These are phyloP conservation scores for Dispira simplex DNA, from an alignment of 192 early-diverging fungal species.

Conservation along the genomic window DNA sequence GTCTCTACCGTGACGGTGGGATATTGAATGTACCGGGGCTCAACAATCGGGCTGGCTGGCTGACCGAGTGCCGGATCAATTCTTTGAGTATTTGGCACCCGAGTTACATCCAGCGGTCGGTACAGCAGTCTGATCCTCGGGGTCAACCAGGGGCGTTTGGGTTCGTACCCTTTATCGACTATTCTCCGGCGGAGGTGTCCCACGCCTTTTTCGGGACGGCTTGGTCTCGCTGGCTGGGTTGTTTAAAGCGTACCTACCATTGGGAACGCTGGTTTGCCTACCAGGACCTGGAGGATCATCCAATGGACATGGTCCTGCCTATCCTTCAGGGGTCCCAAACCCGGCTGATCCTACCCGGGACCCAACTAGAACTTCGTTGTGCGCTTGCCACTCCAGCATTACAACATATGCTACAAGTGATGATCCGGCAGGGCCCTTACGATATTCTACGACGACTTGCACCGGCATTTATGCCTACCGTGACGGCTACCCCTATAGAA, in stretches of 20 bases:
- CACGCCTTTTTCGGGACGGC: constrained; percentile 19
- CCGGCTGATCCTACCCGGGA: neutral
- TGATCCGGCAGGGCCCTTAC: constrained; percentile 12
- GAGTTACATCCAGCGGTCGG: constrained; percentile 33
- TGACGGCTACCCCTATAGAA: constrained; percentile 42
- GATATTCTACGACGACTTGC: neutral
- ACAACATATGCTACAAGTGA: constrained; percentile 11
- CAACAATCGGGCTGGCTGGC: constrained; percentile 24
- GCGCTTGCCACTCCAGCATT: neutral
- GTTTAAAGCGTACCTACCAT: neutral
- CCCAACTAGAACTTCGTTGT: neutral
- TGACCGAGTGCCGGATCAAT: constrained; percentile 25
- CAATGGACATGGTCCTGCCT: constrained; percentile 15
- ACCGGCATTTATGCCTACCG: constrained; percentile 35
- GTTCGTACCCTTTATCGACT: constrained; percentile 37
- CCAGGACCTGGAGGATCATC: too few species aligned
- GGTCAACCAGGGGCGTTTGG: constrained; percentile 25
- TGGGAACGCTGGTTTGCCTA: neutral
- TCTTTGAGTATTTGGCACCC: constrained; percentile 41
- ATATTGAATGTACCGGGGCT: constrained; percentile 25
- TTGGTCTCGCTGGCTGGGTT: neutral
- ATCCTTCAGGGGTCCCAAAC: neutral
- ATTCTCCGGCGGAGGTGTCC: constrained; percentile 25
- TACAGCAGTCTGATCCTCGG: constrained; percentile 14
- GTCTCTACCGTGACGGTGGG: constrained; percentile 47